These are phyloP conservation scores for Maudiozyma bulderi DNA, from an alignment of 805 yeast genomes.

Conservation along the genomic window DNA sequence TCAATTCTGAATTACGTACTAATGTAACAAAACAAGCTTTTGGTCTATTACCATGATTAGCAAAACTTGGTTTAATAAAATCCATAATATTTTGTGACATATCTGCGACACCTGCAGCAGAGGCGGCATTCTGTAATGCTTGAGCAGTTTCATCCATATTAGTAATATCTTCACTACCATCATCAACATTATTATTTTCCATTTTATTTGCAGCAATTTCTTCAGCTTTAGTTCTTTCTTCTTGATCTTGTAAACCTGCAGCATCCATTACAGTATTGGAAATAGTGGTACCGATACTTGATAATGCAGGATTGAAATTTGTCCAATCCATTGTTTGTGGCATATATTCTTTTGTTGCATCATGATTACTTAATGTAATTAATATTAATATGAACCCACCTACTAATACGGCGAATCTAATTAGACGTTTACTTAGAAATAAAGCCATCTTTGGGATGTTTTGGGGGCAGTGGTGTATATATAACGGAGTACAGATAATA, in stretches of 20 bases:
- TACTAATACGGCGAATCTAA: conserved; percentile 12
- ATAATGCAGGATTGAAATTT: background rate
- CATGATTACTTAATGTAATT: conserved; percentile 6
- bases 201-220: background rate
- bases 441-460: conserved; percentile 9
- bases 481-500: no score
- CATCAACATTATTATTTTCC: background rate
- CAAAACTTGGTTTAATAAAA: conserved; percentile 13
- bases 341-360: background rate
- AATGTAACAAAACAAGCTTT: conserved; percentile 41
- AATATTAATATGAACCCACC: conserved; percentile 8
- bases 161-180: background rate
- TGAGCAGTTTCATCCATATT: conserved; percentile 2
- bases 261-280: background rate
- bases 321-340: conserved; percentile 4
- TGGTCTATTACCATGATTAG: conserved; percentile 15
- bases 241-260: conserved; percentile 6
- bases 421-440: conserved; percentile 16
- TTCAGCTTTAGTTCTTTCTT: conserved; percentile 2
- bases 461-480: background rate
- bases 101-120: conserved; percentile 1
- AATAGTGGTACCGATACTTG: background rate
- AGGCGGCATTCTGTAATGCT: conserved; percentile 10
- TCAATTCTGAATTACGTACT: conserved; percentile 59
- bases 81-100: conserved; percentile 5